These are phyloP conservation scores for Rhodosporidiobolus odoratus DNA, from an alignment of 768 basidiomycete genomes.

Conservation along the genomic window DNA sequence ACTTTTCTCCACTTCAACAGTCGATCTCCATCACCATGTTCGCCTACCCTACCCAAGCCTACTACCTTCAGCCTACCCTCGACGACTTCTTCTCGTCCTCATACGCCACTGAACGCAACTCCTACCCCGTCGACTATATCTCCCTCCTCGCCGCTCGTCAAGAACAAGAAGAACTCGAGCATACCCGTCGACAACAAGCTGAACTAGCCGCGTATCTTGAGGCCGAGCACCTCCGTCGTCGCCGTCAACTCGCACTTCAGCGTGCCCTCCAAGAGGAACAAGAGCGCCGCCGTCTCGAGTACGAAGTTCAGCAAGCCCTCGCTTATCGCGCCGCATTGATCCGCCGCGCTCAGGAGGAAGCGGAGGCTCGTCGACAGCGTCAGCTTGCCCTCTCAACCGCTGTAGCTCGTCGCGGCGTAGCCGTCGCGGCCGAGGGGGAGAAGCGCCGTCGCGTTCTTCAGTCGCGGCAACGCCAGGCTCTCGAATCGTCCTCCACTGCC, in stretches of 20 bases:
- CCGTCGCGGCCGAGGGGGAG: not conserved
- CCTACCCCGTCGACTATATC: not conserved
- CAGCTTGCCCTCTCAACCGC: not conserved
- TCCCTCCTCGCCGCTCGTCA: not conserved
- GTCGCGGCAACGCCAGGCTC: constrained; percentile 2
- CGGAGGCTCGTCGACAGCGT: not conserved
- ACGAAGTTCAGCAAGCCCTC: not conserved
- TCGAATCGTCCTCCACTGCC: not conserved
- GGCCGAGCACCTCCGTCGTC: not conserved
- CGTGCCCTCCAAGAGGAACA: not conserved
- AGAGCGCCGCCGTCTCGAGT: not conserved
- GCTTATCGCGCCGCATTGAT: not conserved
- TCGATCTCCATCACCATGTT: not conserved
- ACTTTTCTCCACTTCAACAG: not conserved
- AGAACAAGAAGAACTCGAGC: not conserved
- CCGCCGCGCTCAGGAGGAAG: not conserved
- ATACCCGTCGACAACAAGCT: not conserved
- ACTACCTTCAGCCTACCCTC: not conserved
- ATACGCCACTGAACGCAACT: not conserved
- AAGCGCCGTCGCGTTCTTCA: not conserved
- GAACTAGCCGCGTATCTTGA: not conserved
- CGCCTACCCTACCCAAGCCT: not conserved
- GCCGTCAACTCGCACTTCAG: not conserved
- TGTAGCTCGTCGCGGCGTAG: not conserved
- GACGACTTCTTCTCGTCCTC: not conserved